Percentiles rank a stretch among this genome's conserved stretches.
These are phyloP conservation scores for Penicillium sp. DNA, from an alignment of 2,329 filamentous ascomycete species.

Conservation along the genomic window DNA sequence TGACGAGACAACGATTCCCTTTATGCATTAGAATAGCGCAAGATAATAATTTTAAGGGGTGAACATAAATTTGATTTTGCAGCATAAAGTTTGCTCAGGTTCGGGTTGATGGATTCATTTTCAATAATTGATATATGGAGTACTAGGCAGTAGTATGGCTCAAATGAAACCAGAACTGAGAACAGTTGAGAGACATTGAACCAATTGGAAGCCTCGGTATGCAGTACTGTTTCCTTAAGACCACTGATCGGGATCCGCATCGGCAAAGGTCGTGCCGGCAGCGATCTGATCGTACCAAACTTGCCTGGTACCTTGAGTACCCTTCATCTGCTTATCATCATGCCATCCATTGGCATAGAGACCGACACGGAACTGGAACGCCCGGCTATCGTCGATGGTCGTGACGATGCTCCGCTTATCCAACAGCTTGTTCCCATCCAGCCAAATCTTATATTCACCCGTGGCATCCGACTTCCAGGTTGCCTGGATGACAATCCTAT, in stretches of 20 bases:
- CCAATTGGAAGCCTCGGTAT: too few relatives aligned
- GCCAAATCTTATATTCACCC: conserved; percentile 52
- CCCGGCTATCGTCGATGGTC: conserved; percentile 47
- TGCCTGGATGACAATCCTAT: conserved; percentile 50
- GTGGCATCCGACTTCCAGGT: conserved; percentile 49
- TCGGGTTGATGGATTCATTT: too few relatives aligned
- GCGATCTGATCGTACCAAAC: conserved; percentile 56
- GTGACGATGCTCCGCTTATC: conserved; percentile 46
- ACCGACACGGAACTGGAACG: conserved; percentile 51
- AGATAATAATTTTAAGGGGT: too few relatives aligned
- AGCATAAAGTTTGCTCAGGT: too few relatives aligned
- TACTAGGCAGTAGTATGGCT: too few relatives aligned
- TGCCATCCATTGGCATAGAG: conserved; percentile 56
- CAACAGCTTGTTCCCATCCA: conserved; percentile 49
- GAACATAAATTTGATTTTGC: too few relatives aligned
- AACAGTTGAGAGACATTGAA: background rate
- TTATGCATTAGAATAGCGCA: too few relatives aligned
- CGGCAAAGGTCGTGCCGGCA: conserved; percentile 44
- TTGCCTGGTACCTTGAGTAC: conserved; percentile 47
- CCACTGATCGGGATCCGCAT: conserved; percentile 37
- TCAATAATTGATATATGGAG: too few relatives aligned
- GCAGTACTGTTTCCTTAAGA: too few relatives aligned
- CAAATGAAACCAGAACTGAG: too few relatives aligned
- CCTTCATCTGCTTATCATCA: conserved; percentile 44
- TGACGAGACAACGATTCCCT: too few relatives aligned